phyloP scores from a whole-genome alignment of 2,329 filamentous ascomycete genomes.

The Calonectria montana region DNA sequence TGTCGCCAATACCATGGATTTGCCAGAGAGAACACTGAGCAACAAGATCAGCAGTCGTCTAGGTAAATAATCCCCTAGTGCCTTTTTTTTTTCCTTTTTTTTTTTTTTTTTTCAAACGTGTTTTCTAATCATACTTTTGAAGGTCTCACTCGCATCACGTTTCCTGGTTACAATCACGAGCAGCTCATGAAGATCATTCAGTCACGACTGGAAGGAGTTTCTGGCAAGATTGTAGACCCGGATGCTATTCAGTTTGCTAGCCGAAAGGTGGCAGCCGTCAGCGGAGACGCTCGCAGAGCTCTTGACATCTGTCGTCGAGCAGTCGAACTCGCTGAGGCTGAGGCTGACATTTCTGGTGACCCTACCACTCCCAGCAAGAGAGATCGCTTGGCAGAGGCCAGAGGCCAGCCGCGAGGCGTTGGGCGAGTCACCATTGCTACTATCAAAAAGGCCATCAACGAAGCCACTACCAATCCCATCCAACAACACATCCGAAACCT shows the following conservation, averaged over 20 bases:
- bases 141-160: constrained; percentile 92
- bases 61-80: constrained; percentile 53
- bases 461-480: constrained; percentile 91
- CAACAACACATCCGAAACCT: constrained; percentile 89
- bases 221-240: constrained; percentile 88
- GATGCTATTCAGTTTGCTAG: constrained; percentile 97
- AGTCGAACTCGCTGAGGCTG: constrained; percentile 91
- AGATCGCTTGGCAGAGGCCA: constrained; percentile 39
- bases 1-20: constrained; percentile 98
- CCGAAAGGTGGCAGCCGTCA: constrained; percentile 95
- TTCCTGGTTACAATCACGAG: constrained; percentile 96
- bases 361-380: constrained; percentile 73
- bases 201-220: constrained; percentile 89
- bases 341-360: constrained; percentile 67
- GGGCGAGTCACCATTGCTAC: constrained; percentile 88
- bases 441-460: constrained; percentile 93
- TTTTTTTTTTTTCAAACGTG: background rate
- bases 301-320: constrained; percentile 95
- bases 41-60: constrained; percentile 98
- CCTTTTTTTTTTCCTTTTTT: background rate
- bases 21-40: constrained; percentile 93
- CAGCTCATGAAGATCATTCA: constrained; percentile 98
- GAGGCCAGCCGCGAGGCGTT: constrained; percentile 39
- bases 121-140: constrained; percentile 2
- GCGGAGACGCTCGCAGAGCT: constrained; percentile 90